phyloP scores from a whole-genome alignment of 495 filamentous ascomycete genomes.

The Tuber aestivum region DNA sequence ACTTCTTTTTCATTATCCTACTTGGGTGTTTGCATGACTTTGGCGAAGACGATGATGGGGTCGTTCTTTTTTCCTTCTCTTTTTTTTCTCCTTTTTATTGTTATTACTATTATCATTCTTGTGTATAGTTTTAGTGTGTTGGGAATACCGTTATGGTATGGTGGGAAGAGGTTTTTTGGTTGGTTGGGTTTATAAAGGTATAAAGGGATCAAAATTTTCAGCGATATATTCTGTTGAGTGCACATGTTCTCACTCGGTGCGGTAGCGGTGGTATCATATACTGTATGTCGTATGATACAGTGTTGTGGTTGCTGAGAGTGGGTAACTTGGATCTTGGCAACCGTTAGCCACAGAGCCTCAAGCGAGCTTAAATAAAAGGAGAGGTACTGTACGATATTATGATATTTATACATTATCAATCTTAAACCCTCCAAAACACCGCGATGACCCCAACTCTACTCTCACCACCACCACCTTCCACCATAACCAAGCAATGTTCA shows the following conservation, averaged over 20 bases:
- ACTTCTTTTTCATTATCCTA: neutral
- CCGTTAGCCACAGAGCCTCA: too few relatives aligned
- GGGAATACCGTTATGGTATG: neutral
- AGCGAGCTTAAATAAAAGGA: too few relatives aligned
- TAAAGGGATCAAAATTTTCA: neutral
- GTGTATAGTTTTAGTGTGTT: neutral
- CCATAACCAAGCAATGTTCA: conserved; percentile 49
- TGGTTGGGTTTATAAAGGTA: neutral
- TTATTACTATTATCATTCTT: neutral
- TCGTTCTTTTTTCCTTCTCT: neutral
- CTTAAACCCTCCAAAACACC: neutral
- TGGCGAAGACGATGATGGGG: neutral
- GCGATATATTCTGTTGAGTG: too few relatives aligned
- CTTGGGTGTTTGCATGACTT: neutral
- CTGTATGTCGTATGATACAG: too few relatives aligned
- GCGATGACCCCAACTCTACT: neutral
- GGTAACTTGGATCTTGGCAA: too few relatives aligned
- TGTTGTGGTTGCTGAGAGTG: too few relatives aligned
- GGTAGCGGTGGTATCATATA: too few relatives aligned
- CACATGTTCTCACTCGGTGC: too few relatives aligned
- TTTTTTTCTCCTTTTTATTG: neutral
- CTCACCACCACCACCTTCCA: neutral
- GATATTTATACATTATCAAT: neutral
- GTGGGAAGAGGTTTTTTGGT: neutral
- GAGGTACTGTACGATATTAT: too few relatives aligned